A percentile compares a stretch with the other conserved stretches of the same genome.
Conservation (phyloP, 169 alveolate species). For the Hepatocystis sp. region DNA sequence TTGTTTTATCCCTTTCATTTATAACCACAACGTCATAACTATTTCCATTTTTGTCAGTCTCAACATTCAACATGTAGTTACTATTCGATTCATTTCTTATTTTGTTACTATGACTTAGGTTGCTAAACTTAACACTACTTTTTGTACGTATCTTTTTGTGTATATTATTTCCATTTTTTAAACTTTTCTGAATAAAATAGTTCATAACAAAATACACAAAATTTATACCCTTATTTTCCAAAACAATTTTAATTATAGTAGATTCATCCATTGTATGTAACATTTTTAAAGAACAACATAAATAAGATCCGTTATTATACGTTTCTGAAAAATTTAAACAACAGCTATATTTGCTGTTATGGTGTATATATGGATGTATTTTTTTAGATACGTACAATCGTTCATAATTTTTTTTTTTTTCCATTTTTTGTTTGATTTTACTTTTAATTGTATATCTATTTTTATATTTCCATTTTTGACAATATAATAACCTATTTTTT, state of each 20-base stretch:
- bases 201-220: conserved; percentile 29
- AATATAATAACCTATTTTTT: too few relatives aligned
- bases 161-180: too few relatives aligned
- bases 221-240: conserved; percentile 34
- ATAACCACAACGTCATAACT: too few relatives aligned
- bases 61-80: too few relatives aligned
- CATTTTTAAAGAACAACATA: conserved; percentile 46
- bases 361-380: neutral
- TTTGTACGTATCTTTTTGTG: too few relatives aligned
- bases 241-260: conserved; percentile 37
- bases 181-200: conserved; percentile 17
- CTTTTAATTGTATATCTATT: too few relatives aligned
- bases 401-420: neutral
- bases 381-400: neutral
- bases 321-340: conserved; percentile 3
- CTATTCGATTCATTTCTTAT: too few relatives aligned
- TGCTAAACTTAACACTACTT: neutral
- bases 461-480: too few relatives aligned
- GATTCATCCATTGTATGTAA: conserved; percentile 22
- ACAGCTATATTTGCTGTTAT: neutral
- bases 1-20: too few relatives aligned
- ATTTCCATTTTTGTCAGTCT: too few relatives aligned
- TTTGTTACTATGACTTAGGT: too few relatives aligned
- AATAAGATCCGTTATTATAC: conserved; percentile 6
- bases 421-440: neutral